A percentile compares a stretch with the other conserved stretches of the same genome.
These are phyloP conservation scores for Pseudevernia furfuracea DNA, from an alignment of 495 filamentous ascomycete species.

Conservation along the genomic window DNA sequence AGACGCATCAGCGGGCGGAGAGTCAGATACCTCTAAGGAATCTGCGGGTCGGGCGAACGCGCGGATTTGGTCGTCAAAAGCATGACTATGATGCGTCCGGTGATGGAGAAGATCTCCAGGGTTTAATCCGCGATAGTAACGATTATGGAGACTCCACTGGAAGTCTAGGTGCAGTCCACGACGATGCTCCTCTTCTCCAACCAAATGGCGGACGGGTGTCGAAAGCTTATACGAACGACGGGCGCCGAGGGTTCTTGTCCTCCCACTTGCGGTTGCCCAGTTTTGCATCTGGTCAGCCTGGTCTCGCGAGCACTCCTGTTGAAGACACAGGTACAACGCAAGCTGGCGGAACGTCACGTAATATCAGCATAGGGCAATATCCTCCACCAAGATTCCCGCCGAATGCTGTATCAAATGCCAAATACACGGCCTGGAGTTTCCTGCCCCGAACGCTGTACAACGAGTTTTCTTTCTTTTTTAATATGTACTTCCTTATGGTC, in stretches of 20 bases:
- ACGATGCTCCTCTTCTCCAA: constrained; percentile 59
- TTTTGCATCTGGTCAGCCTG: constrained; percentile 40
- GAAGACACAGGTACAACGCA: constrained; percentile 6
- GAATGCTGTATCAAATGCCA: constrained; percentile 91
- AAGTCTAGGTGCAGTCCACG: constrained; percentile 44
- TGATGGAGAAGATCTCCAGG: constrained; percentile 49
- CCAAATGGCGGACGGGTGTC: constrained; percentile 5
- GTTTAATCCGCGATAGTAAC: constrained; percentile 47
- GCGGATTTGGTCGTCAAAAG: constrained; percentile 52
- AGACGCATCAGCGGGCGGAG: constrained; percentile 38
- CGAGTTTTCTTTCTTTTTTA: constrained; percentile 99
- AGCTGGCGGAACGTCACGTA: constrained; percentile 19
- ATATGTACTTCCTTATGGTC: constrained; percentile 95
- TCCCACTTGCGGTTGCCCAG: constrained; percentile 43
- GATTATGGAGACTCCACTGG: constrained; percentile 44
- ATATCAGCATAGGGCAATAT: constrained; percentile 33
- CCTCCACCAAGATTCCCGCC: constrained; percentile 53
- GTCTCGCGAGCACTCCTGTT: neutral
- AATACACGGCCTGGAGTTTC: constrained; percentile 96
- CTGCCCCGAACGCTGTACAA: constrained; percentile 91
- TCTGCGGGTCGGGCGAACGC: constrained; percentile 58
- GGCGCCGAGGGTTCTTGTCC: constrained; percentile 12
- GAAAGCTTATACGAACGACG: constrained; percentile 6
- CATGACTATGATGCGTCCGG: constrained; percentile 29
- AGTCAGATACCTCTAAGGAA: constrained; percentile 62